phyloP scores from a whole-genome alignment of 805 yeast genomes.

The Saturnispora galanensis region DNA sequence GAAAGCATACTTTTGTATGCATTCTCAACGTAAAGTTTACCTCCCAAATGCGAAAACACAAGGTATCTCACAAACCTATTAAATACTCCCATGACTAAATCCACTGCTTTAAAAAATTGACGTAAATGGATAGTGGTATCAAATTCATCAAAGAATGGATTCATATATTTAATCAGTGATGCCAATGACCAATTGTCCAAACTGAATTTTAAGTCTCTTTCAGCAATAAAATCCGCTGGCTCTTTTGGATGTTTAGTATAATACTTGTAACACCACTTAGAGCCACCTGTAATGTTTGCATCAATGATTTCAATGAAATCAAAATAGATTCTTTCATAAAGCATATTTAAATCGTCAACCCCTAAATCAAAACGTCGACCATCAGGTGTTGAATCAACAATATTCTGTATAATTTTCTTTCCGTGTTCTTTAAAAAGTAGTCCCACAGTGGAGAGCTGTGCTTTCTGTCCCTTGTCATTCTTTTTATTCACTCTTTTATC shows the following conservation, averaged over 20 bases:
- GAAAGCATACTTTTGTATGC: conserved; percentile 48
- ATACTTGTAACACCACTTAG: conserved; percentile 5
- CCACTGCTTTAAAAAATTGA: conserved; percentile 56
- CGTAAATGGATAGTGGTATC: conserved; percentile 49
- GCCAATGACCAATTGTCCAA: conserved; percentile 67
- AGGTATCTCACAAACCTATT: conserved; percentile 51
- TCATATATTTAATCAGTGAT: conserved; percentile 60
- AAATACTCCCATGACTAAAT: conserved; percentile 73
- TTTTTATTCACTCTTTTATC: conserved; percentile 5
- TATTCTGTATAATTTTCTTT: conserved; percentile 48
- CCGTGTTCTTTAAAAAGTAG: conserved; percentile 79
- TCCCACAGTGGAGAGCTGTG: conserved; percentile 71
- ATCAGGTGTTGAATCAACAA: conserved; percentile 27
- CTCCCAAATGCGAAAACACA: conserved; percentile 86
- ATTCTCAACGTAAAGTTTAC: conserved; percentile 56
- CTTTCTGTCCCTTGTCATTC: conserved; percentile 7
- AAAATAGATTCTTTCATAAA: conserved; percentile 66
- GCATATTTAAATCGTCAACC: conserved; percentile 39
- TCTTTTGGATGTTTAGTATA: conserved; percentile 1
- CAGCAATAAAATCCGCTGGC: conserved; percentile 1
- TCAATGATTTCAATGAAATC: conserved; percentile 85
- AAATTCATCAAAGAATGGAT: conserved; percentile 72
- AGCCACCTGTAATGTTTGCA: conserved; percentile 33
- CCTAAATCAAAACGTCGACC: not conserved
- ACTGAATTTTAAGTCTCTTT: conserved; percentile 36